phyloP scores from a whole-genome alignment of 192 early-diverging fungal genomes.

The Phlyctochytrium planicorne region DNA sequence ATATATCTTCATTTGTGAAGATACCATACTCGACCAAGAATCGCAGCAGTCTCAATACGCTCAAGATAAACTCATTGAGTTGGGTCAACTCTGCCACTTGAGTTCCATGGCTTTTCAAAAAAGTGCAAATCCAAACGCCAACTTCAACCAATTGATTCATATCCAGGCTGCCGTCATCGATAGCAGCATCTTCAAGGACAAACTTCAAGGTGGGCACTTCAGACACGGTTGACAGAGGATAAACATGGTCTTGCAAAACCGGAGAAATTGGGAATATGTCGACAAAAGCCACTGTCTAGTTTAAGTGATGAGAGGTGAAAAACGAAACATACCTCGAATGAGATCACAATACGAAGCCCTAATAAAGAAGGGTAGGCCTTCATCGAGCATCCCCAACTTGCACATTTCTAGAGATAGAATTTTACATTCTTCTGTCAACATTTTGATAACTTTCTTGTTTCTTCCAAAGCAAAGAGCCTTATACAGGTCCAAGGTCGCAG shows the following conservation, averaged over 20 bases:
- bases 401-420: conserved; percentile 27
- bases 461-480: conserved; percentile 30
- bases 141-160: neutral
- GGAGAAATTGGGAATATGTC: conserved; percentile 20
- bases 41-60: conserved; percentile 17
- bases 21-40: conserved; percentile 20
- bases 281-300: neutral
- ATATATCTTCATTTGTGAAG: conserved; percentile 2
- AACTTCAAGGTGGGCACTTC: conserved; percentile 9
- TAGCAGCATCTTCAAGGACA: conserved; percentile 14
- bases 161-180: neutral
- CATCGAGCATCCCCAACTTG: conserved; percentile 20
- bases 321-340: conserved; percentile 25
- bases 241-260: conserved; percentile 16
- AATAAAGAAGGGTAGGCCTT: conserved; percentile 21
- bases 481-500: conserved; percentile 26
- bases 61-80: conserved; percentile 18
- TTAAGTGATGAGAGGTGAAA: neutral
- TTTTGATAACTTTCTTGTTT: conserved; percentile 16
- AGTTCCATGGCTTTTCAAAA: conserved; percentile 3
- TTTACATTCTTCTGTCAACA: conserved; percentile 16
- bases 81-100: conserved; percentile 9
- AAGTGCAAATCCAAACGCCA: conserved; percentile 5
- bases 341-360: conserved; percentile 29
- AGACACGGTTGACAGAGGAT: conserved; percentile 11